Percentiles rank a stretch among this genome's conserved stretches.
Evolutionary conservation across 2,329 filamentous ascomycete species (phyloP).

Genomic region (Graphilbum ipis-grandicollis): DNA sequence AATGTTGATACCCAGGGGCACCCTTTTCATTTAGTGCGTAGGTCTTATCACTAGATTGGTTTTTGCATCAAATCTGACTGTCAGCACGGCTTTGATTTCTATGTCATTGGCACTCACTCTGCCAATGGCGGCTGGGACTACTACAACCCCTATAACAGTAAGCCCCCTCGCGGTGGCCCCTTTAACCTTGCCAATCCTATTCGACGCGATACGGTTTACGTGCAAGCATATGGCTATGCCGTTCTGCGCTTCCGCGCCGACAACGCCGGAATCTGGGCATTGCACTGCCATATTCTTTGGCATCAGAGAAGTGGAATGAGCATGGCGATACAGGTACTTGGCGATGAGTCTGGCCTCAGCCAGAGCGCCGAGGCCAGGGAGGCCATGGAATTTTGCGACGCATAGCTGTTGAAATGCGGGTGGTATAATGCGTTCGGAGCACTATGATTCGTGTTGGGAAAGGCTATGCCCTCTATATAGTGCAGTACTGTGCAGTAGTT

Average conservation of each 20-base stretch:
- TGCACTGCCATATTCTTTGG: constrained; percentile 13
- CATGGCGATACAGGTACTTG: constrained; percentile 11
- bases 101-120: constrained; percentile 9
- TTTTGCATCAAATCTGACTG: neutral
- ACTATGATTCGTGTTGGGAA: no score
- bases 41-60: no score
- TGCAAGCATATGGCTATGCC: constrained; percentile 10
- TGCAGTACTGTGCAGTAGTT: no score
- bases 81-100: constrained; percentile 13
- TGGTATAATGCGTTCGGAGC: no score
- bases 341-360: constrained; percentile 7
- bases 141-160: constrained; percentile 10
- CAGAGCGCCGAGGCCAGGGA: neutral
- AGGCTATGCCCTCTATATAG: no score
- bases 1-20: constrained; percentile 12
- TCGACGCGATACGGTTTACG: constrained; percentile 12
- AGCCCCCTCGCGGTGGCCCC: constrained; percentile 7
- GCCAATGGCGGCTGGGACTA: constrained; percentile 12
- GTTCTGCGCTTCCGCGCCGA: constrained; percentile 11
- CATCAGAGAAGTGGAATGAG: constrained; percentile 11
- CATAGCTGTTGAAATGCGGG: no score
- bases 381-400: neutral
- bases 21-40: constrained; percentile 12
- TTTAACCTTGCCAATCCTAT: constrained; percentile 8
- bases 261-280: constrained; percentile 10